Base-by-base conservation (phyloP, 192 early-diverging fungal species). In the Coemansia interrupta region DNA sequence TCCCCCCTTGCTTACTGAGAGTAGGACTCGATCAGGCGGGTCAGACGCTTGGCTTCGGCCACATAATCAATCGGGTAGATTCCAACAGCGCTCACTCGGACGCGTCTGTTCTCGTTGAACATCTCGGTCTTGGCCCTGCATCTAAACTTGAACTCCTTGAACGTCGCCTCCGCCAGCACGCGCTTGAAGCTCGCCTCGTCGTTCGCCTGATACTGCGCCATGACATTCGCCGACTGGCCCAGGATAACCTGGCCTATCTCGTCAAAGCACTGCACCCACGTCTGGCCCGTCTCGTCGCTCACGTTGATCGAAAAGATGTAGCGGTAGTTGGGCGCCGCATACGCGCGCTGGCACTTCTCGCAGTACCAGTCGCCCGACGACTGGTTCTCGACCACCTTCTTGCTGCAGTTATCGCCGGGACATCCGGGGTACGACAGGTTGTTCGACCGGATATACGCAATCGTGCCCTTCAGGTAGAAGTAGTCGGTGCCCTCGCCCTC, bases 201-300 rank as follows among this genome's bases (percentile, higher is more conserved):
- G 12, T 39, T 30, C 6, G 52, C 81, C 71, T 83, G 82, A n/a
- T 90, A 52, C n/a, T 61, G 41, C 5, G 75, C 51, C 78, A 95
- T 62, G 12, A 92, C 87, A 30, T 78, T 82, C 3, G 94, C 95
- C 43, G 78, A 55, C 19, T 66, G 74, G 11, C 91, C 90, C 3
- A 97, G 58, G 38, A 99, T 56, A 23, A 54, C 11, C 47, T 73
- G 63, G 38, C 84, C 95, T 0, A 80, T 54, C 2, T 98, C 97
- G 70, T 97, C 92, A 68, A 99, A 99, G 14, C 83, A 85, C 54
- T 84, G 81, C 30, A 96, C 57, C 89, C 89, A 98, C 26, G 80
- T 64, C 60, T 90, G 85, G 24, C 89, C 90, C 1, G 90, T 89
- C 29, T 87, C 76, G 63, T 99, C 97, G 47, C 80, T 73, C 18